Percentiles rank a stretch among this genome's conserved stretches.
Evolutionary conservation across 2,329 filamentous ascomycete species (phyloP).

Genomic region (Gnomoniopsis sp.): DNA sequence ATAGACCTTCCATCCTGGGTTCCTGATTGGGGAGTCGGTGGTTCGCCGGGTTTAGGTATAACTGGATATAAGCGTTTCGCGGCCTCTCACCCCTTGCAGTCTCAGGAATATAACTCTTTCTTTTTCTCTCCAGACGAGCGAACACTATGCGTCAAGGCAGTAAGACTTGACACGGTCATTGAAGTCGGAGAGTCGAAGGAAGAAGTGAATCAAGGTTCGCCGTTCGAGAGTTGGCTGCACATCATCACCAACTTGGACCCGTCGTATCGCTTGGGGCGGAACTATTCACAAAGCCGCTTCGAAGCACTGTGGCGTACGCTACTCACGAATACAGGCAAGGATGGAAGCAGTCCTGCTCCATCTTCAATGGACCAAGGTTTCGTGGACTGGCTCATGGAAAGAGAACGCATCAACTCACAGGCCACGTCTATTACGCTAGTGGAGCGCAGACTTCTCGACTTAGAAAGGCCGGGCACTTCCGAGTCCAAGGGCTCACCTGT

Average conservation of each 20-base stretch:
- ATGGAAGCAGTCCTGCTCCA: background rate
- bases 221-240: background rate
- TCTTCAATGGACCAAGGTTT: background rate
- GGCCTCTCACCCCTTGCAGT: background rate
- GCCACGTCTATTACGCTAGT: too few relatives aligned
- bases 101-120: too few relatives aligned
- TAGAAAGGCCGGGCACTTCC: too few relatives aligned
- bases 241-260: background rate
- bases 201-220: background rate
- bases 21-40: background rate
- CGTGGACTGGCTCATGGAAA: background rate
- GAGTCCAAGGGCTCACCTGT: too few relatives aligned
- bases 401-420: background rate
- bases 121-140: too few relatives aligned
- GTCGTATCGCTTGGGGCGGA: background rate
- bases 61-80: constrained; percentile 1
- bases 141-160: background rate
- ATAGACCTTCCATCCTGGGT: background rate
- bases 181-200: constrained; percentile 1
- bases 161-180: background rate
- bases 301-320: constrained; percentile 3
- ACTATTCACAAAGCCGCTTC: background rate
- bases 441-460: too few relatives aligned
- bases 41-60: background rate
- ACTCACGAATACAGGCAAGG: background rate